A percentile compares a stretch with the other conserved stretches of the same genome.
phyloP scores from a whole-genome alignment of 139 green algal genomes.

The Coelastrella sp. region DNA sequence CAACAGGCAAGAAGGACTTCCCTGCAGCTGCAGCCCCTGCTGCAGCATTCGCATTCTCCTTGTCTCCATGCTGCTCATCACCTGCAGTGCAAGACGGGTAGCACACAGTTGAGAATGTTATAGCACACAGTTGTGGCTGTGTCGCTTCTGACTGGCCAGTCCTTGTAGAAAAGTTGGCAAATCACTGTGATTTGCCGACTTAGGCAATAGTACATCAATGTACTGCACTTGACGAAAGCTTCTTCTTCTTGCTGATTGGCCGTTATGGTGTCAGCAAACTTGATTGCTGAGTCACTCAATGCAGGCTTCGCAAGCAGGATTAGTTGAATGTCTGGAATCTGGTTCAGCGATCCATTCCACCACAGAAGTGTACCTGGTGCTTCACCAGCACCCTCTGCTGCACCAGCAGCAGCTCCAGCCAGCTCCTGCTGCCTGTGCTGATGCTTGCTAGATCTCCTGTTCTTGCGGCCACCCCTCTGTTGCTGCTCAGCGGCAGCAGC shows the following conservation, averaged over 20 bases:
- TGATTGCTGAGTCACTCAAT: too few species aligned
- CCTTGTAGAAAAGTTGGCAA: too few species aligned
- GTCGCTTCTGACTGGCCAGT: not conserved
- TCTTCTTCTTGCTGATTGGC: too few species aligned
- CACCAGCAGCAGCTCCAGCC: slow-evolving; percentile 13
- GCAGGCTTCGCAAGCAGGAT: not conserved
- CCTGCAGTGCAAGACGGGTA: not conserved
- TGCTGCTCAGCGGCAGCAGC: not conserved
- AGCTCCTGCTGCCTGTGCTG: slow-evolving; percentile 7
- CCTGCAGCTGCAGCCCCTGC: not conserved
- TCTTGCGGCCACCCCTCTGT: not conserved
- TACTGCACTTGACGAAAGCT: too few species aligned
- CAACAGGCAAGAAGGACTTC: not conserved
- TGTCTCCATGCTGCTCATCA: not conserved
- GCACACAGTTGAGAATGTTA: not conserved
- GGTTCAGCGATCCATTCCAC: not conserved
- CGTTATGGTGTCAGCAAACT: too few species aligned
- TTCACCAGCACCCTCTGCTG: not conserved
- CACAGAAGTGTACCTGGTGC: not conserved
- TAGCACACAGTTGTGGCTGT: not conserved
- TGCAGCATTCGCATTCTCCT: not conserved
- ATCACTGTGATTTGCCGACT: too few species aligned
- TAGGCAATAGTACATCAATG: too few species aligned
- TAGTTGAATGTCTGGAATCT: not conserved
- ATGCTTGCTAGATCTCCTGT: slow-evolving; percentile 12